phyloP scores from a whole-genome alignment of 208 protist genomes.

The Trypanosoma boissoni region DNA sequence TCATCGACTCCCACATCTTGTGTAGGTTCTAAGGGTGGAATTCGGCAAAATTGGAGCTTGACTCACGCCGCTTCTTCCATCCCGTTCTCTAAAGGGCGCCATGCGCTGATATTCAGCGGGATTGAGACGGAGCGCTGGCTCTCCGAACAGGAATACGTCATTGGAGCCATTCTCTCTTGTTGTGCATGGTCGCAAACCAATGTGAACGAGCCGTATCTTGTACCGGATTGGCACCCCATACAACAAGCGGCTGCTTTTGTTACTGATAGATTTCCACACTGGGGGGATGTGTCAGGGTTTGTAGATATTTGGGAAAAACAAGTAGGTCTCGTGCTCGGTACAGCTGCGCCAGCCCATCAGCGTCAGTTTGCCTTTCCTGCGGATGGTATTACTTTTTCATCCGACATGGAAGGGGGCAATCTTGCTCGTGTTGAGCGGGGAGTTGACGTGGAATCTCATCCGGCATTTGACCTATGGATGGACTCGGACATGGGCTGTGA shows the following conservation, averaged over 20 bases:
- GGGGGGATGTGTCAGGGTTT: constrained; percentile 47
- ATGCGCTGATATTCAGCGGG: no score
- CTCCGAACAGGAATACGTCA: constrained; percentile 81
- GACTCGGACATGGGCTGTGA: constrained; percentile 64
- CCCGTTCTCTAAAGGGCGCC: no score
- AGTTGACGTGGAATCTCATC: constrained; percentile 26
- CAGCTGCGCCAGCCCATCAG: constrained; percentile 61
- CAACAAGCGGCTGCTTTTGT: constrained; percentile 42
- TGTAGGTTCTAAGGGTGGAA: no score
- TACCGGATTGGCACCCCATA: constrained; percentile 53
- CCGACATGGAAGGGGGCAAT: constrained; percentile 78
- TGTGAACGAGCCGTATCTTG: constrained; percentile 29
- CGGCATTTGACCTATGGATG: constrained; percentile 66
- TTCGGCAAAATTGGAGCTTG: no score
- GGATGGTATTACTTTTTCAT: constrained; percentile 56
- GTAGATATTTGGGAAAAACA: constrained; percentile 65
- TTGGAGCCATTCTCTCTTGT: constrained; percentile 64
- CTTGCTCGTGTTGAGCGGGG: constrained; percentile 69
- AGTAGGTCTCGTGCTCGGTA: constrained; percentile 63
- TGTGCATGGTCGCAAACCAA: constrained; percentile 35
- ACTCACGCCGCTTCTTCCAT: no score
- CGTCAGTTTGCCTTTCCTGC: constrained; percentile 44
- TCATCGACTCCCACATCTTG: no score
- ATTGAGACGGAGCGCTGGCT: constrained; percentile 79
- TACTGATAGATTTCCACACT: constrained; percentile 45